Base-by-base conservation (phyloP, 2,329 filamentous ascomycete genomes). In the Sordariomycetes sp. region DNA sequence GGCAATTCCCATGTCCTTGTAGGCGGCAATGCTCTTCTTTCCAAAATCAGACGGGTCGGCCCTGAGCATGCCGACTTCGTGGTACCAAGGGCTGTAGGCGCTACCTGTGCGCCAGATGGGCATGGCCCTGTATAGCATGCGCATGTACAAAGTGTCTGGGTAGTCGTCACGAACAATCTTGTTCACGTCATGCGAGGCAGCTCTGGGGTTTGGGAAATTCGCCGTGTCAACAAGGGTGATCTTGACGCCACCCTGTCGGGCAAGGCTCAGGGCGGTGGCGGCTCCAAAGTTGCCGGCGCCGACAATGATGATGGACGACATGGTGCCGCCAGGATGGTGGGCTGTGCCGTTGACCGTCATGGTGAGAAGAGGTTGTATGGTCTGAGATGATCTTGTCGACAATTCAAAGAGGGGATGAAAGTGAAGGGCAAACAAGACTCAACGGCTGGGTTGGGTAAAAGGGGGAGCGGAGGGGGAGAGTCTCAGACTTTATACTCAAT, bases 21-120 rank as follows among this genome's bases (percentile, higher is more conserved):
- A 53, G 0, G 55, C 52, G 4, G 58, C 44, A 2, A 72, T 46
- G 30, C 75, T 54, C 23, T 61, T 53, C 14, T 54, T 45, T 3
- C 66, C 65, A 37, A 72, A 61, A 30, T 66, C 58, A 19, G 51
- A 53, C 2, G 50, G 39, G 36, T 63, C 59, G 8, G 51, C 59
- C 21, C 59, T 50, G 6, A 62, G 48, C 71, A 75, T 74, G 8
- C 75, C 74, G 0, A 71, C 71, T 42, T 70, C 64, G 45, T 78
- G 70, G 47, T 75, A 79, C 40, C 58, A 67, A 5, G 47, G 35
- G 31, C 60, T 62, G 54, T 72, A 73, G n/a, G 76, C 57, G 2
- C 65, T 61, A 32, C 70, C 61, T 14, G 43, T 32, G 23, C 57
- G 47, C 60, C 60, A 63, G 33, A 47, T 42, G 14, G 53, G 49